Base-by-base conservation (phyloP, 352 stramenopile genomes). In the Blastocystis sp. region DNA sequence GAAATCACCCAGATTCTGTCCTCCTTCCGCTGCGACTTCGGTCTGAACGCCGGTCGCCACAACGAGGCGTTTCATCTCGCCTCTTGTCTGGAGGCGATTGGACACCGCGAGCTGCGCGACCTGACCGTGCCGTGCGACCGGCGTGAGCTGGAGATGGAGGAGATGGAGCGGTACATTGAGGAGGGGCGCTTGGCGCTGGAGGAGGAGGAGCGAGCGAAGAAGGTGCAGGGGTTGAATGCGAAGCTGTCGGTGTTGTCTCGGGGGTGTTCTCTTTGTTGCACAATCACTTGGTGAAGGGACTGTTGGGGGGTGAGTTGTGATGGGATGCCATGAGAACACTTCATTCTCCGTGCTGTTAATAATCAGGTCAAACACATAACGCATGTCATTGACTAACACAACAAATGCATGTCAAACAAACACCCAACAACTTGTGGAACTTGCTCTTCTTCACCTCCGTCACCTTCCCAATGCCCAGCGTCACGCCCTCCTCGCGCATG, bases 361-460 rank as follows among this genome's bases (percentile, higher is more conserved):
- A 61, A 1, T 61, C 54, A 61, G 11, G 11, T 21, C 11, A 61
- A 21, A 34, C 28, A 34, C 28, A 34, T 34, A 34, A 34, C 28
- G 28, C 28, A 34, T 57, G 7, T 57, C 48, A 57, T 7, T 7
- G 48, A 57, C 7, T 57, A 14, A 57, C 48, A 57, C 48, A 57
- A 0, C 48, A 14, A 57, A 57, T n/a, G 42, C 54, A 28, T 77
- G 21, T n/a, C 34, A 84, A 84, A 14, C 52, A 84, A 84, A 84
- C 74, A 84, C 57, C 21, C 1, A 52, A 84, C 65, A 68, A 14
- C 57, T 69, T 68, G 3, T 62, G 60, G 45, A 52, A 74, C 34
- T 74, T 74, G 17, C 21, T 45, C 61, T 57, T 38, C 60, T 84
- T 84, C n/a, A 84, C 21, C 34, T 84, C 74, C 38, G 43, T 10